Evolutionary conservation across 208 protist species (phyloP).

Genomic region (Trichomonas vaginalis): DNA sequence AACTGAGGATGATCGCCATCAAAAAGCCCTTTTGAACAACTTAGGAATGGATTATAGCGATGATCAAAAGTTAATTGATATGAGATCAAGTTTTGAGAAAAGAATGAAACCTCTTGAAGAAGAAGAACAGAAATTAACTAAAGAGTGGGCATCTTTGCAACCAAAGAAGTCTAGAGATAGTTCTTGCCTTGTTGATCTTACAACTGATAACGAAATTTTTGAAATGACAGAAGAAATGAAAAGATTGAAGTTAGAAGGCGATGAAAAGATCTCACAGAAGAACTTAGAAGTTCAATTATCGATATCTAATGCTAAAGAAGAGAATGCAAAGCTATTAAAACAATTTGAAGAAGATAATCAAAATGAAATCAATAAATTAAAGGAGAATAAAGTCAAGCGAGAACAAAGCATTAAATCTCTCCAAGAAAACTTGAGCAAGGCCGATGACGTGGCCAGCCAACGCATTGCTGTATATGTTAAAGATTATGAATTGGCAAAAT

Average conservation of each 20-base stretch:
- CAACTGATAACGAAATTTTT: neutral
- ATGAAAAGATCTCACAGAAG: neutral
- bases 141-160: neutral
- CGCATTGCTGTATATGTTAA: neutral
- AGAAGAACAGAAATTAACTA: neutral
- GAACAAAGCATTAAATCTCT: neutral
- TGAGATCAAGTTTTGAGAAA: neutral
- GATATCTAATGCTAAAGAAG: neutral
- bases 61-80: neutral
- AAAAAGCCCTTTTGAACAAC: neutral
- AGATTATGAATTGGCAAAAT: neutral
- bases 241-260: neutral
- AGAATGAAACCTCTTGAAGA: neutral
- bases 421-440: neutral
- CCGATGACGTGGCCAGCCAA: neutral
- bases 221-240: neutral
- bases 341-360: neutral
- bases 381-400: neutral
- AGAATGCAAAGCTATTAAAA: neutral
- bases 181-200: neutral
- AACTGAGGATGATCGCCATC: neutral
- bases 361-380: neutral
- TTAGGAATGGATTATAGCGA: neutral
- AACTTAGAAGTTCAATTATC: neutral
- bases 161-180: neutral